Evolutionary conservation across 305 asterid genomes (phyloP).

Genomic region (Fraxinus latifolia): DNA sequence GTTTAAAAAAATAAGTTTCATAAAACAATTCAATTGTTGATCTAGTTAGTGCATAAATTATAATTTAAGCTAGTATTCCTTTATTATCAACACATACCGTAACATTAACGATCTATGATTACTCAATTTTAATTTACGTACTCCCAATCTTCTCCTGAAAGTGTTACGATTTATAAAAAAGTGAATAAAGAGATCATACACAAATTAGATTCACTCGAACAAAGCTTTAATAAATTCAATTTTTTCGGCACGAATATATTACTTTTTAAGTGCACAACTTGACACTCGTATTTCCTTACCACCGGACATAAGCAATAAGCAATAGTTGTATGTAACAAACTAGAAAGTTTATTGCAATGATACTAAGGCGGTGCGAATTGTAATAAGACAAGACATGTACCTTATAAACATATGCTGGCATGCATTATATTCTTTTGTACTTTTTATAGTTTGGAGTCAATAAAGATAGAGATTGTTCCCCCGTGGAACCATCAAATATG

Average conservation of each 20-base stretch:
- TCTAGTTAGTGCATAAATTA: neutral
- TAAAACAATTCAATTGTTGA: neutral
- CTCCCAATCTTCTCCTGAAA: neutral
- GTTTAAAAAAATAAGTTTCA: neutral
- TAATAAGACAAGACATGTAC: slow-evolving; percentile 30
- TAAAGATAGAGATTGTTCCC: slow-evolving; percentile 21
- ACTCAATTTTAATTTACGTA: neutral
- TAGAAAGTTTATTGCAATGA: neutral
- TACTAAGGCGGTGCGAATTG: slow-evolving; percentile 2
- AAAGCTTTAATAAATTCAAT: neutral
- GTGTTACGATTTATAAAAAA: neutral
- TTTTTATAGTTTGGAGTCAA: slow-evolving; percentile 28
- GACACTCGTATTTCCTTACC: neutral
- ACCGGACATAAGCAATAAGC: neutral
- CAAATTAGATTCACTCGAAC: neutral
- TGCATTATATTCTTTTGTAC: slow-evolving; percentile 36
- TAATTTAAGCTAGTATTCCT: too few relatives aligned
- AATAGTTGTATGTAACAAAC: neutral
- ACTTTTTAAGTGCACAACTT: neutral
- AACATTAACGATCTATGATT: neutral
- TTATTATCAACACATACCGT: neutral
- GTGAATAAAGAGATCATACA: neutral
- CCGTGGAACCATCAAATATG: slow-evolving; percentile 1
- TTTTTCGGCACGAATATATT: neutral
- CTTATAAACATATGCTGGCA: slow-evolving; percentile 31